Percentiles rank a stretch among this genome's conserved stretches.
phyloP scores from a whole-genome alignment of 164 flowering plant species.

The Vitis labrusca region DNA sequence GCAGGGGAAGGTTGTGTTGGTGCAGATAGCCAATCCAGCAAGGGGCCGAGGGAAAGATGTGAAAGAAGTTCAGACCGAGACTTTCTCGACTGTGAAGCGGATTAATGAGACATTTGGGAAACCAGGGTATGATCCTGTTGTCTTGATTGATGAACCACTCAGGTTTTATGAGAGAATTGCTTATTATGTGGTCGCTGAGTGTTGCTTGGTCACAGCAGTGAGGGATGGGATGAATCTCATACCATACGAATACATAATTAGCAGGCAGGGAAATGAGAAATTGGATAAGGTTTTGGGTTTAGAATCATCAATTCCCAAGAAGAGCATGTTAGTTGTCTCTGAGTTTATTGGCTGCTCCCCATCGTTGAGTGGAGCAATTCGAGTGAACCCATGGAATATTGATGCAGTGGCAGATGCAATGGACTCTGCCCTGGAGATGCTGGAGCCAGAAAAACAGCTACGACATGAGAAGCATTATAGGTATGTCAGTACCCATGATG shows the following conservation, averaged over 20 bases:
- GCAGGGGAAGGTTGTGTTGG: conserved; percentile 69
- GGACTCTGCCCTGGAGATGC: conserved; percentile 56
- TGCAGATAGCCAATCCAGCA: conserved; percentile 77
- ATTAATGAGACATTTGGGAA: conserved; percentile 55
- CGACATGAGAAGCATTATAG: conserved; percentile 76
- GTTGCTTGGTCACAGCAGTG: conserved; percentile 73
- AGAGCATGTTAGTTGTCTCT: conserved; percentile 74
- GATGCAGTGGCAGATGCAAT: conserved; percentile 78
- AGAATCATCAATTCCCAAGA: conserved; percentile 41
- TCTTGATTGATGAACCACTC: conserved; percentile 52
- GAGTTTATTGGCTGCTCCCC: conserved; percentile 86
- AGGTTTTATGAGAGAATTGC: conserved; percentile 61
- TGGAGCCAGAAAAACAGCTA: conserved; percentile 61
- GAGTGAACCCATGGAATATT: conserved; percentile 83
- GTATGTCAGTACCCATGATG: conserved; percentile 78
- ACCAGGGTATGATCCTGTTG: conserved; percentile 56
- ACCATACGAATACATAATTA: conserved; percentile 68
- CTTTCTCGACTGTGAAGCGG: conserved; percentile 43
- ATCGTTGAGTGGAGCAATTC: conserved; percentile 74
- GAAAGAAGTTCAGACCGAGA: conserved; percentile 67
- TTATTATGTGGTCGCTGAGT: conserved; percentile 71
- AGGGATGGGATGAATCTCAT: conserved; percentile 85
- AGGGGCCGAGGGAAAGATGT: conserved; percentile 75
- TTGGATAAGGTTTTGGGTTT: conserved; percentile 51
- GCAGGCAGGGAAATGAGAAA: conserved; percentile 61